A percentile compares a stretch with the other conserved stretches of the same genome.
Conservation (phyloP, 164 flowering plant genomes). For the Annona cherimola region DNA sequence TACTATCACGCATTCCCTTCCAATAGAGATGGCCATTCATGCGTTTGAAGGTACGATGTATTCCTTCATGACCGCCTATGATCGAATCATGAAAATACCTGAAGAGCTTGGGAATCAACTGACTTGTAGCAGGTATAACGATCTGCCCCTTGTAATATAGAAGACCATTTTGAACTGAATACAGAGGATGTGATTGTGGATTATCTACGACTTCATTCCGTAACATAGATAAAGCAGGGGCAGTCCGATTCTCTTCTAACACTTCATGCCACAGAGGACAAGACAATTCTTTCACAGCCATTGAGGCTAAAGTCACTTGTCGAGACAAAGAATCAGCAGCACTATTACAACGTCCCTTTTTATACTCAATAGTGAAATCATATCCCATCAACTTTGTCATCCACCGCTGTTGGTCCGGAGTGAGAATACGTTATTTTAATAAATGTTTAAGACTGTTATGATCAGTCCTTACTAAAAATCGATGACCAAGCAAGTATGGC, state of each 20-base stretch:
- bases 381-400: not conserved
- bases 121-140: too few species aligned
- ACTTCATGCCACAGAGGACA: not conserved
- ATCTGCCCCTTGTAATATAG: too few species aligned
- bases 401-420: conserved; percentile 5
- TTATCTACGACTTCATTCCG: not conserved
- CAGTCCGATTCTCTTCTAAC: not conserved
- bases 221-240: not conserved
- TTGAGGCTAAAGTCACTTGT: not conserved
- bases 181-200: not conserved
- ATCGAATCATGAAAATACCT: not conserved
- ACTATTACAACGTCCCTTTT: not conserved
- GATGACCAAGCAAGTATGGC: not conserved
- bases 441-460: not conserved
- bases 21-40: not conserved
- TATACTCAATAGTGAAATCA: not conserved
- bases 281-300: not conserved
- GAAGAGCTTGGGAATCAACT: too few species aligned
- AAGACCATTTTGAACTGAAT: not conserved
- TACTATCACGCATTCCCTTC: not conserved
- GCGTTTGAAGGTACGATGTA: not conserved
- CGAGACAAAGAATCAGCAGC: not conserved
- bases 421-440: not conserved
- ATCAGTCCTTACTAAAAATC: not conserved
- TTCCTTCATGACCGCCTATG: not conserved